These are phyloP conservation scores for Graphium sp. DNA, from an alignment of 2,329 filamentous ascomycete genomes.

Conservation along the genomic window DNA sequence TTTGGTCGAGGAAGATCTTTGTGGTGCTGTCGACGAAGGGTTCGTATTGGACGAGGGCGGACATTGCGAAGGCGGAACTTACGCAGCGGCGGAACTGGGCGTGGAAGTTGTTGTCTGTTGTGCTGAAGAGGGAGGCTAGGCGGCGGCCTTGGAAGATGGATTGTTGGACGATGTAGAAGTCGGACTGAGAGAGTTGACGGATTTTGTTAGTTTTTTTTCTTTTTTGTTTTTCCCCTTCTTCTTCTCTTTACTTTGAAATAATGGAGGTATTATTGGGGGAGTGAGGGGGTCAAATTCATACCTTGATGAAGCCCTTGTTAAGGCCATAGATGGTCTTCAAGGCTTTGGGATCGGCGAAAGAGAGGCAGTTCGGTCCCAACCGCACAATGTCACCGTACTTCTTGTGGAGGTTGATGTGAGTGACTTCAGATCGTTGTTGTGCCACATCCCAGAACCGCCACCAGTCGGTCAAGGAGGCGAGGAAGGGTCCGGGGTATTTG, in stretches of 20 bases:
- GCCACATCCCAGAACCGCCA: constrained; percentile 61
- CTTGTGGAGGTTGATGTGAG: constrained; percentile 49
- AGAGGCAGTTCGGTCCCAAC: constrained; percentile 56
- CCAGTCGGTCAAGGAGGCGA: constrained; percentile 48
- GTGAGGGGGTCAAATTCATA: constrained; percentile 13
- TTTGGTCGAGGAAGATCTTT: constrained; percentile 50
- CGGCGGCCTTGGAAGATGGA: constrained; percentile 51
- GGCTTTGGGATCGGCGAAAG: constrained; percentile 56
- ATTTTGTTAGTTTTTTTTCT: not conserved
- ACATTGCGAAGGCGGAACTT: constrained; percentile 65
- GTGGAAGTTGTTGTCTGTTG: constrained; percentile 59
- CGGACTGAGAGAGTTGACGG: constrained; percentile 32
- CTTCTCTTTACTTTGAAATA: too few species aligned
- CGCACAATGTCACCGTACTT: constrained; percentile 61
- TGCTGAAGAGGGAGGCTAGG: constrained; percentile 60
- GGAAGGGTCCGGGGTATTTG: constrained; percentile 54
- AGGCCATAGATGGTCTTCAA: constrained; percentile 65
- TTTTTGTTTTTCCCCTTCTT: too few species aligned
- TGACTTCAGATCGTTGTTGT: constrained; percentile 46
- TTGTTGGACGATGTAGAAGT: constrained; percentile 69
- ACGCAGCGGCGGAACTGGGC: constrained; percentile 59
- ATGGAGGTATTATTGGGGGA: not conserved
- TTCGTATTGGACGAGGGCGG: constrained; percentile 59
- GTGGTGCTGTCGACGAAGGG: constrained; percentile 65
- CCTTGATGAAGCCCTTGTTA: constrained; percentile 69